These are phyloP conservation scores for Verticillium nubilum DNA, from an alignment of 2,329 filamentous ascomycete species.

Conservation along the genomic window DNA sequence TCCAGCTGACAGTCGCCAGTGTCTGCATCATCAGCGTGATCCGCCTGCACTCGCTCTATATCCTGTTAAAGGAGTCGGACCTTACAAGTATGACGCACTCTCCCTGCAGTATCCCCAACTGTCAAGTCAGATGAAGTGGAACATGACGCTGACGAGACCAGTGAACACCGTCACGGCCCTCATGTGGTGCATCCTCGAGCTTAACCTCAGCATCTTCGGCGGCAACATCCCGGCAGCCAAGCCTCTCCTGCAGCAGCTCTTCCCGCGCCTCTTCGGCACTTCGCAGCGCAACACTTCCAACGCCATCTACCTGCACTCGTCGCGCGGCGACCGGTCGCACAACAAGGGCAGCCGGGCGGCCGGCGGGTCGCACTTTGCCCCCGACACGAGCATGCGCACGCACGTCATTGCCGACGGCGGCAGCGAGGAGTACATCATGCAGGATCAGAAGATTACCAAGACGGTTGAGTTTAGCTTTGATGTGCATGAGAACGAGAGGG, in stretches of 20 bases:
- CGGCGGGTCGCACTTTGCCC: constrained; percentile 2
- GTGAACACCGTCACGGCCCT: constrained; percentile 13
- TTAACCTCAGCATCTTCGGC: constrained; percentile 19
- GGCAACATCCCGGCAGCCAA: constrained; percentile 18
- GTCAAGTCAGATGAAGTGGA: no score
- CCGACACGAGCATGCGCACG: neutral
- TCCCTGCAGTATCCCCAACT: no score
- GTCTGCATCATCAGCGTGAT: constrained; percentile 17
- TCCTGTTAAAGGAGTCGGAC: constrained; percentile 12
- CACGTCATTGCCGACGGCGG: constrained; percentile 3
- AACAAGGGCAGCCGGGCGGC: neutral
- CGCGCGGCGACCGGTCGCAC: neutral
- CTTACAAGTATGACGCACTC: no score
- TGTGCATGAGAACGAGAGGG: neutral
- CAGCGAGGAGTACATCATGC: constrained; percentile 12
- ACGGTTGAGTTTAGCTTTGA: constrained; percentile 11
- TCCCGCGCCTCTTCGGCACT: constrained; percentile 11
- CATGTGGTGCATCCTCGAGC: constrained; percentile 18
- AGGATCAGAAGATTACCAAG: constrained; percentile 7
- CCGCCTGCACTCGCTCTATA: constrained; percentile 13
- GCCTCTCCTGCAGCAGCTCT: constrained; percentile 15
- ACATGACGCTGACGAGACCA: constrained; percentile 10
- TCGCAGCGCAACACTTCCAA: neutral
- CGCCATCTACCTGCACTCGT: neutral
- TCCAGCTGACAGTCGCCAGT: neutral